Conservation (phyloP, 2,329 filamentous ascomycete species). For the Cladosporium sp. region DNA sequence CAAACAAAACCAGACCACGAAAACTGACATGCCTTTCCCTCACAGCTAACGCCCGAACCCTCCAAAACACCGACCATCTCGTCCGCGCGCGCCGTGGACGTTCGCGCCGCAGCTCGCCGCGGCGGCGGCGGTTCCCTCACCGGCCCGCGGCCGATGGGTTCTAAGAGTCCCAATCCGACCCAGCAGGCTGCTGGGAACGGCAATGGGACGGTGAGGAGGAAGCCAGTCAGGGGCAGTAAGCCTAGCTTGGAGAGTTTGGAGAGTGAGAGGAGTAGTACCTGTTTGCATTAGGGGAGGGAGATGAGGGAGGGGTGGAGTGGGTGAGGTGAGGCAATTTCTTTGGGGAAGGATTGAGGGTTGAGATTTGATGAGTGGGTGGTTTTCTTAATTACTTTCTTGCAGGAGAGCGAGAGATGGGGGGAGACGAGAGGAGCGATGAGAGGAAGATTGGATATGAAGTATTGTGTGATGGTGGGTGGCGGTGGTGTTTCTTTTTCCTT, state of each 20-base stretch:
- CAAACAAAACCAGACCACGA: neutral
- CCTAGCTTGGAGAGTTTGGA: slow-evolving; percentile 11
- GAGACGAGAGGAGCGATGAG: too few species aligned
- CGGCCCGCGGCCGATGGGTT: slow-evolving; percentile 46
- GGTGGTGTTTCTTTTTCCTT: too few species aligned
- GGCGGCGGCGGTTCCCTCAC: slow-evolving; percentile 38
- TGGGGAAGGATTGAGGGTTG: too few species aligned
- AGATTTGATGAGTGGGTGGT: too few species aligned
- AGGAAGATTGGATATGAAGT: too few species aligned
- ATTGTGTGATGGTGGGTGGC: too few species aligned
- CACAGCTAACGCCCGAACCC: slow-evolving; percentile 28
- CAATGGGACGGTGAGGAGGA: slow-evolving; percentile 21
- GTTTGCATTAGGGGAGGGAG: too few species aligned
- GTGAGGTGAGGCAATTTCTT: too few species aligned
- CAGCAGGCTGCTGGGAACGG: slow-evolving; percentile 9
- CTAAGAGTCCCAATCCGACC: slow-evolving; percentile 27
- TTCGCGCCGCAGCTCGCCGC: slow-evolving; percentile 28
- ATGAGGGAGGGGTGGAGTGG: too few species aligned
- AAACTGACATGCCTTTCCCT: neutral
- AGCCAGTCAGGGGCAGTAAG: slow-evolving; percentile 18
- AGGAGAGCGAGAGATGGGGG: too few species aligned
- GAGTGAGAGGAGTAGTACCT: neutral
- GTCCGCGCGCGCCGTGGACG: slow-evolving; percentile 25
- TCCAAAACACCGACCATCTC: slow-evolving; percentile 15
- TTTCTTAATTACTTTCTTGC: too few species aligned